Percentiles rank a stretch among this genome's conserved stretches.
These are phyloP conservation scores for Diaporthe velutina DNA, from an alignment of 2,329 filamentous ascomycete species.

Conservation along the genomic window DNA sequence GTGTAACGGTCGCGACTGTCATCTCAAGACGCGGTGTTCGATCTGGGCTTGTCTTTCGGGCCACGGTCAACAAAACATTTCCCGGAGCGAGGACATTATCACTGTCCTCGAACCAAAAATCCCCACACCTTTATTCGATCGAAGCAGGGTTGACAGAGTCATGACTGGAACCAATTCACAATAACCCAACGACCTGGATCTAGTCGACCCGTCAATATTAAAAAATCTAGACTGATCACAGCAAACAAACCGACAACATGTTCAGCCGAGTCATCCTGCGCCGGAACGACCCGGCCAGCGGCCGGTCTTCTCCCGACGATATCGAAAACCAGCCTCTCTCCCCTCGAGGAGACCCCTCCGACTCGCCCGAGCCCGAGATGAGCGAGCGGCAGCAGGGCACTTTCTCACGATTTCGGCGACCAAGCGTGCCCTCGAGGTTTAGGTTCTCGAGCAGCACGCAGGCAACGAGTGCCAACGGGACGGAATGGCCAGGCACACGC, in stretches of 20 bases:
- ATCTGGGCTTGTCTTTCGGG: neutral
- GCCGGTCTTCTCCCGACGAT: constrained; percentile 33
- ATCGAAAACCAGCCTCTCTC: constrained; percentile 38
- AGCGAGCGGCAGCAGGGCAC: constrained; percentile 42
- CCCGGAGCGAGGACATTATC: neutral
- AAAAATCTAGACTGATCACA: constrained; percentile 4
- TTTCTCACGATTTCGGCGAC: constrained; percentile 46
- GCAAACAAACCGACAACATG: constrained; percentile 29
- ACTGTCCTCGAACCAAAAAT: neutral
- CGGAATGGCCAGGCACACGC: constrained; percentile 35
- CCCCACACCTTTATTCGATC: neutral
- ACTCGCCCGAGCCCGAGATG: constrained; percentile 45
- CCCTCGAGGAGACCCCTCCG: constrained; percentile 22
- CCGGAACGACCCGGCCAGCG: constrained; percentile 32
- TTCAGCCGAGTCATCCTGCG: constrained; percentile 39
- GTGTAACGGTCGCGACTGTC: constrained; percentile 30
- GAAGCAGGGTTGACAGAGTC: constrained; percentile 3
- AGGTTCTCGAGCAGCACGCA: constrained; percentile 44
- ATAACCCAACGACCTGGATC: constrained; percentile 29
- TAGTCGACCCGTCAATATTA: constrained; percentile 21
- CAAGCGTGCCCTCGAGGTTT: constrained; percentile 45
- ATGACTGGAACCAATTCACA: constrained; percentile 26
- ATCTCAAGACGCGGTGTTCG: neutral
- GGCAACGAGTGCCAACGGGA: constrained; percentile 33
- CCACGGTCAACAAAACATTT: neutral